Conservation (phyloP, 495 filamentous ascomycete genomes). For the Antarctomyces pellizariae region DNA sequence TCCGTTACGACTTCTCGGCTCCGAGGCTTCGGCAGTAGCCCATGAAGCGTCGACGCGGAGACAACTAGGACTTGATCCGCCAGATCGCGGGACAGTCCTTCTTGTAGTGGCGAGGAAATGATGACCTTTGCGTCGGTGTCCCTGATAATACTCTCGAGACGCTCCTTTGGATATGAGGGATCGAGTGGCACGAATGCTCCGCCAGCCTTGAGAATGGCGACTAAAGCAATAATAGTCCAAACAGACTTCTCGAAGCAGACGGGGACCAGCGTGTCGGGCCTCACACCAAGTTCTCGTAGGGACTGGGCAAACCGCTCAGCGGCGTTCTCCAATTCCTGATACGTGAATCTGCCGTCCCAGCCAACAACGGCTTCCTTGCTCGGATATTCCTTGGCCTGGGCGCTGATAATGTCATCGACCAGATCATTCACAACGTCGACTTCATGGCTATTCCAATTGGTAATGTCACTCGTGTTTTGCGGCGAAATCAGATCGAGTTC, state of each 20-base stretch:
- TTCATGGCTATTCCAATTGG: no score
- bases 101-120: constrained; percentile 25
- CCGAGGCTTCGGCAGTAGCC: not conserved
- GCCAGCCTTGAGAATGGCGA: constrained; percentile 34
- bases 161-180: constrained; percentile 27
- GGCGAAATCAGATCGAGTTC: no score
- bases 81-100: constrained; percentile 11
- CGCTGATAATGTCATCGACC: not conserved
- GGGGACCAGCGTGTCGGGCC: constrained; percentile 25
- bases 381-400: not conserved
- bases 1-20: not conserved
- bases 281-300: constrained; percentile 24
- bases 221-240: constrained; percentile 27
- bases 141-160: constrained; percentile 28
- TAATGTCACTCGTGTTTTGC: no score
- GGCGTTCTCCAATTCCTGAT: constrained; percentile 23
- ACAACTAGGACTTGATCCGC: not conserved
- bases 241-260: constrained; percentile 32
- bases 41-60: no score
- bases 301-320: constrained; percentile 23
- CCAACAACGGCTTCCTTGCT: constrained; percentile 14
- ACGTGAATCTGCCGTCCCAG: constrained; percentile 39
- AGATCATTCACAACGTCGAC: no score
- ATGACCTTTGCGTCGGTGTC: constrained; percentile 23
- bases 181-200: constrained; percentile 35